phyloP scores from a whole-genome alignment of 2,329 filamentous ascomycete genomes.

The Epichloe uncinata region DNA sequence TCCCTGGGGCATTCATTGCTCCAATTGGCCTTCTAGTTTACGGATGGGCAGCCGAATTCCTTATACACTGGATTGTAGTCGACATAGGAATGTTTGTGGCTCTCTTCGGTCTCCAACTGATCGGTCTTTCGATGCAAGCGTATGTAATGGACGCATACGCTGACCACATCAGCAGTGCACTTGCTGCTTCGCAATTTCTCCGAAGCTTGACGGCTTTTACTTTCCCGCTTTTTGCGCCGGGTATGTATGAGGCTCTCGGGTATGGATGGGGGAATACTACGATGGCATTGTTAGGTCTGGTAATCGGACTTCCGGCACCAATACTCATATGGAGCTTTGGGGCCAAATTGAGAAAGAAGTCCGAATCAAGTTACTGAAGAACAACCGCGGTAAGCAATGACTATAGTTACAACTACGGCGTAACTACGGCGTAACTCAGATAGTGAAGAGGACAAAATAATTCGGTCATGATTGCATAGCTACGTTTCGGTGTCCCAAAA shows the following conservation, averaged over 20 bases:
- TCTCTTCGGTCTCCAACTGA: conserved; percentile 20
- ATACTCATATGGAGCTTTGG: neutral
- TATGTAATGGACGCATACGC: conserved; percentile 30
- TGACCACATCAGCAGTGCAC: conserved; percentile 32
- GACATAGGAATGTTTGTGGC: conserved; percentile 22
- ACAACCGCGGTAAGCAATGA: neutral
- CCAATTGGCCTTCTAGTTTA: conserved; percentile 26
- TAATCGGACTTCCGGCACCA: neutral
- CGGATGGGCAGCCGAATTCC: conserved; percentile 28
- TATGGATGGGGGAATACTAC: conserved; percentile 23
- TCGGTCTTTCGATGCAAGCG: conserved; percentile 21
- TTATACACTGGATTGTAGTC: conserved; percentile 24
- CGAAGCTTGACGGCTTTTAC: conserved; percentile 28
- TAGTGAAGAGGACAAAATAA: neutral
- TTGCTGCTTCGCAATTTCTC: conserved; percentile 32
- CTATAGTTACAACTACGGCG: neutral
- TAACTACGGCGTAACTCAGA: neutral
- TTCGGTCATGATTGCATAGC: neutral
- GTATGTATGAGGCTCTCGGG: conserved; percentile 14
- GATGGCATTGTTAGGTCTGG: neutral
- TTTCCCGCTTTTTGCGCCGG: conserved; percentile 34
- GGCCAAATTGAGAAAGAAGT: neutral
- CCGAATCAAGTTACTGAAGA: neutral
- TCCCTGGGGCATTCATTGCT: conserved; percentile 29
- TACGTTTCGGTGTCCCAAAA: neutral